Conservation (phyloP, 1,284 basidiomycete genomes). For the Agroathelia rolfsii region DNA sequence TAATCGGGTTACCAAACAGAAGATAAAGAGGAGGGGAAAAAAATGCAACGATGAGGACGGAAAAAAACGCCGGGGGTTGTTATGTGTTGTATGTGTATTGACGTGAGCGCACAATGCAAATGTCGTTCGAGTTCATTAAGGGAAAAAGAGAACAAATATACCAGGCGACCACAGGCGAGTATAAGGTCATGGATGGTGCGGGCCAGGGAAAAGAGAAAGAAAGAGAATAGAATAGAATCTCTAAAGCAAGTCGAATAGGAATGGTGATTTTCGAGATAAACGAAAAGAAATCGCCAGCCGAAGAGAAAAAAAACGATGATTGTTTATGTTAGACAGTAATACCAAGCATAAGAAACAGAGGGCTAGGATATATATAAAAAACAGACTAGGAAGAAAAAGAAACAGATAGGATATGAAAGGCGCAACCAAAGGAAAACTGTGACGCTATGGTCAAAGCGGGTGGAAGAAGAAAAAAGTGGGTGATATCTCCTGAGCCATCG, state of each 20-base stretch:
- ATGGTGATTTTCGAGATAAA: constrained; percentile 10
- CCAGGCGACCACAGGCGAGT: constrained; percentile 11
- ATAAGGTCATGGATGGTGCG: constrained; percentile 9
- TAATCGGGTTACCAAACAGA: too few relatives aligned
- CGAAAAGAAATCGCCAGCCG: constrained; percentile 18
- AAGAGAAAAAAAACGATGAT: too few relatives aligned
- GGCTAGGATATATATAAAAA: too few relatives aligned
- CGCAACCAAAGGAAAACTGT: constrained; percentile 9
- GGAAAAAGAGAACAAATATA: constrained; percentile 13
- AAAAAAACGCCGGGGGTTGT: too few relatives aligned
- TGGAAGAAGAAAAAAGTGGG: constrained; percentile 9
- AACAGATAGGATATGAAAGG: constrained; percentile 17
- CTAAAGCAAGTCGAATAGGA: constrained; percentile 9
- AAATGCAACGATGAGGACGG: constrained; percentile 11
- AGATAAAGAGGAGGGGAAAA: too few relatives aligned
- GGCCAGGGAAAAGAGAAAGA: constrained; percentile 5
- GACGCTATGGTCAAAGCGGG: constrained; percentile 6
- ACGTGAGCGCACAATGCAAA: too few relatives aligned
- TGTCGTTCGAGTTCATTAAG: too few relatives aligned
- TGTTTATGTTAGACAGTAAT: too few relatives aligned
- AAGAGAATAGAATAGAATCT: constrained; percentile 8
- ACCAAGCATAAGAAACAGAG: too few relatives aligned
- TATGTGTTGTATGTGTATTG: too few relatives aligned
- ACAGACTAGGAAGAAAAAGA: constrained; percentile 14
- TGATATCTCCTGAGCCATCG: too few relatives aligned